These are phyloP conservation scores for Aspergillus aculeatus DNA, from an alignment of 2,329 filamentous ascomycete species.

Conservation along the genomic window DNA sequence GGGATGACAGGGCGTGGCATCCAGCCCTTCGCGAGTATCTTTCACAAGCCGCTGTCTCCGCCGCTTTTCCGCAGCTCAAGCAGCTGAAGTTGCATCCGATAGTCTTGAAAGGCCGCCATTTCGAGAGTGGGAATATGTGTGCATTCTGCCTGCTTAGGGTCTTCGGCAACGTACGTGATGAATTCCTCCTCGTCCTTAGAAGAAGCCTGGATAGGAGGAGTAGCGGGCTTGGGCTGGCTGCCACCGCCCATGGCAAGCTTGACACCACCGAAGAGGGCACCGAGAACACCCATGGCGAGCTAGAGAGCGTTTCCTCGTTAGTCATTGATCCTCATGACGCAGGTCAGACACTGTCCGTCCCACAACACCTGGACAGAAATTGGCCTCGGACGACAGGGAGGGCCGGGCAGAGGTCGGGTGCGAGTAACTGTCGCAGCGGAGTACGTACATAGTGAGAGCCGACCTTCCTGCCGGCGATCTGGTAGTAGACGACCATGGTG, in stretches of 20 bases:
- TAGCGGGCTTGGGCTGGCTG: slow-evolving; percentile 45
- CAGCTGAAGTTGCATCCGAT: too few species aligned
- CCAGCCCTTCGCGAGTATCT: too few species aligned
- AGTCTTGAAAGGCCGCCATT: too few species aligned
- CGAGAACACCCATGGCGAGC: slow-evolving; percentile 62
- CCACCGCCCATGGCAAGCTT: slow-evolving; percentile 47
- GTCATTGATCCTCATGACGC: background rate
- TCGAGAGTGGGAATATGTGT: too few species aligned
- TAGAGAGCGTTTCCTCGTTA: slow-evolving; percentile 32
- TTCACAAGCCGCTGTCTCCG: too few species aligned
- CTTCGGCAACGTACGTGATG: slow-evolving; percentile 57
- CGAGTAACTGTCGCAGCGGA: slow-evolving; percentile 6
- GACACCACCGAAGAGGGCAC: slow-evolving; percentile 49
- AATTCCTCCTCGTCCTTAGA: slow-evolving; percentile 69
- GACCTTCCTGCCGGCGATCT: slow-evolving; percentile 52
- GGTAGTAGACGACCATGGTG: slow-evolving; percentile 55
- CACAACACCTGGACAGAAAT: slow-evolving; percentile 1
- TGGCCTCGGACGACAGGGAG: slow-evolving; percentile 1
- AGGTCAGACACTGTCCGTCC: background rate
- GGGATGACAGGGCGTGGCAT: too few species aligned
- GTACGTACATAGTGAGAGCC: slow-evolving; percentile 53
- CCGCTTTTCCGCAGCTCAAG: too few species aligned
- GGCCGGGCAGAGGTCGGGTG: slow-evolving; percentile 23
- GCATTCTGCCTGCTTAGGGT: too few species aligned
- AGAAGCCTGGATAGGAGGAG: slow-evolving; percentile 62